These are phyloP conservation scores for Leucogyrophana mollusca DNA, from an alignment of 768 basidiomycete genomes.

Conservation along the genomic window DNA sequence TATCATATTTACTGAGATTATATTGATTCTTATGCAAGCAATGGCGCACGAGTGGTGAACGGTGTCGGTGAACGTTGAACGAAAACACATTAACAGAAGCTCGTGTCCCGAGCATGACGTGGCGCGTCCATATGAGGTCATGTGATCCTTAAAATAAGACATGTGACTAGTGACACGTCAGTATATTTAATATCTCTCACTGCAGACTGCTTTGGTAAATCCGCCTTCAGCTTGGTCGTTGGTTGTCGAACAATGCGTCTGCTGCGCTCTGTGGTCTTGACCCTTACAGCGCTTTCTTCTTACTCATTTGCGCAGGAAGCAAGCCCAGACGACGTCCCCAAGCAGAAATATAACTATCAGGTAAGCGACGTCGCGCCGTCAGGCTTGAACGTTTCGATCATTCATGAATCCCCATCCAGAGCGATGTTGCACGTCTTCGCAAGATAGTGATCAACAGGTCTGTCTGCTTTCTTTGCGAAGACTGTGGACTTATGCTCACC, in stretches of 20 bases:
- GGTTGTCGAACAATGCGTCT: constrained; percentile 51
- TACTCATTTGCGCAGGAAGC: constrained; percentile 50
- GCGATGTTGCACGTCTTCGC: constrained; percentile 89
- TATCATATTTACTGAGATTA: no score
- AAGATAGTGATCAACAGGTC: constrained; percentile 92
- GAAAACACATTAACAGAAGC: no score
- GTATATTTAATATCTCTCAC: constrained; percentile 14
- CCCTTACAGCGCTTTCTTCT: constrained; percentile 43
- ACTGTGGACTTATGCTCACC: constrained; percentile 8
- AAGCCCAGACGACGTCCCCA: constrained; percentile 33
- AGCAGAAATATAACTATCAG: constrained; percentile 71
- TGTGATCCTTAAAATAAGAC: constrained; percentile 22
- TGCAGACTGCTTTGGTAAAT: background rate
- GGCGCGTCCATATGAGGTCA: constrained; percentile 12
- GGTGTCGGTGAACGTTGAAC: no score
- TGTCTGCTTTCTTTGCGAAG: constrained; percentile 13
- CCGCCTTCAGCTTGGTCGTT: background rate
- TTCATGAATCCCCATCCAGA: constrained; percentile 51
- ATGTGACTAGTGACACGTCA: constrained; percentile 52
- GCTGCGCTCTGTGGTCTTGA: constrained; percentile 48
- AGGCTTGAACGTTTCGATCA: background rate
- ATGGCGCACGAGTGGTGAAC: no score
- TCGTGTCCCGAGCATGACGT: no score
- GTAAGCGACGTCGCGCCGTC: constrained; percentile 31
- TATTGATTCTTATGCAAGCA: no score